Conservation (phyloP, 345 rosid genomes). For the Citrus sinensis region DNA sequence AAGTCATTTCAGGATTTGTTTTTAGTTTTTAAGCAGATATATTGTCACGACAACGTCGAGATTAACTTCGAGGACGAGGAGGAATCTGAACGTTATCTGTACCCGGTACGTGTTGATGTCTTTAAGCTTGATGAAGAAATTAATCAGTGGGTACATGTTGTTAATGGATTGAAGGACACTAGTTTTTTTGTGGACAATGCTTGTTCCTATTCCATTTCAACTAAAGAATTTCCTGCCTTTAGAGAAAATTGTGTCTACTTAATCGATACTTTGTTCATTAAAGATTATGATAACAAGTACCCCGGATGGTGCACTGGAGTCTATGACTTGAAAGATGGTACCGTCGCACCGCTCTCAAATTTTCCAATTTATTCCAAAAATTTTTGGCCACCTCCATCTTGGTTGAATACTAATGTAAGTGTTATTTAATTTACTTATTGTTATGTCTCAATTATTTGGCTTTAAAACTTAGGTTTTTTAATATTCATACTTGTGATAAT, state of each 20-base stretch:
- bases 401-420: not conserved
- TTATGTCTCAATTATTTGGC: not conserved
- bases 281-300: not conserved
- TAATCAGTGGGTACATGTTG: not conserved
- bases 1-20: slow-evolving; percentile 1
- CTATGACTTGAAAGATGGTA: not conserved
- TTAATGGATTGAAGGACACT: not conserved
- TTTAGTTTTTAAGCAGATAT: not conserved
- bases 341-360: not conserved
- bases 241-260: slow-evolving; percentile 3
- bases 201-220: slow-evolving; percentile 1
- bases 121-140: not conserved
- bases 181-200: not conserved
- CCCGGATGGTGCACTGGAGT: slow-evolving; percentile 5
- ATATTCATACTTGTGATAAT: not conserved
- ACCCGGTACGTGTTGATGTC: not conserved
- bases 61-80: not conserved
- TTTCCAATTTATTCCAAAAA: not conserved
- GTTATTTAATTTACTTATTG: not conserved
- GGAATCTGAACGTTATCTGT: not conserved
- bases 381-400: not conserved
- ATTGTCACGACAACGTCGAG: not conserved
- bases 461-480: not conserved
- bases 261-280: not conserved
- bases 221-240: not conserved